phyloP scores from a whole-genome alignment of 2,329 filamentous ascomycete genomes.

The Xylariales sp. region DNA sequence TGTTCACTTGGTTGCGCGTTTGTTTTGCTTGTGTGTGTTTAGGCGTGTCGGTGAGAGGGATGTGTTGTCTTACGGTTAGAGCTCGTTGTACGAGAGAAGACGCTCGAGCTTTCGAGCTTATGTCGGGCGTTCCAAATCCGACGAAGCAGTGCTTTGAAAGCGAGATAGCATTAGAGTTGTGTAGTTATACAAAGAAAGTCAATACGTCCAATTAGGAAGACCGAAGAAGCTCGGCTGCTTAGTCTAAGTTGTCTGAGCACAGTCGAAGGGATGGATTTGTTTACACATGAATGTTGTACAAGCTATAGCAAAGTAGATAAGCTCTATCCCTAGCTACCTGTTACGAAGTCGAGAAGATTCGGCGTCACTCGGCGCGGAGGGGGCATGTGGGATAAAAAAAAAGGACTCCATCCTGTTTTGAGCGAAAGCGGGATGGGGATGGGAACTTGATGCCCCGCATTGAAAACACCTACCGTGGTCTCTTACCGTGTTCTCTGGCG shows the following conservation, averaged over 20 bases:
- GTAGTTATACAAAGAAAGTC: background rate
- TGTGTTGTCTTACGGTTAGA: background rate
- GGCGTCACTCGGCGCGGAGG: constrained; percentile 33
- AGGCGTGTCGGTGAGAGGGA: background rate
- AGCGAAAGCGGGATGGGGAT: constrained; percentile 18
- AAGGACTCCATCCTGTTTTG: background rate
- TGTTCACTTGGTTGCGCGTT: background rate
- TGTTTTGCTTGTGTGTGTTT: background rate
- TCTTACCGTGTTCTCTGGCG: no score
- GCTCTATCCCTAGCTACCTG: background rate
- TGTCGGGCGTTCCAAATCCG: no score
- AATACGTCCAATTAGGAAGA: constrained; percentile 1
- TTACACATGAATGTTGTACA: background rate
- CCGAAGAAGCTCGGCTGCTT: background rate
- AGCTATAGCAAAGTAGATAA: background rate
- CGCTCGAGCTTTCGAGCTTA: no score
- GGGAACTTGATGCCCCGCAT: background rate
- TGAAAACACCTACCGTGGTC: no score
- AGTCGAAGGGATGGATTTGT: background rate
- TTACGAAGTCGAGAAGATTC: constrained; percentile 34
- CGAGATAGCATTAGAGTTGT: background rate
- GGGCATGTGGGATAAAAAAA: constrained; percentile 4
- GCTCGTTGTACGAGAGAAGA: background rate
- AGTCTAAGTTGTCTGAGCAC: background rate
- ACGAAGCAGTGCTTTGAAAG: background rate